Base-by-base conservation (phyloP, 1,284 basidiomycete genomes). In the Cerioporus squamosus region DNA sequence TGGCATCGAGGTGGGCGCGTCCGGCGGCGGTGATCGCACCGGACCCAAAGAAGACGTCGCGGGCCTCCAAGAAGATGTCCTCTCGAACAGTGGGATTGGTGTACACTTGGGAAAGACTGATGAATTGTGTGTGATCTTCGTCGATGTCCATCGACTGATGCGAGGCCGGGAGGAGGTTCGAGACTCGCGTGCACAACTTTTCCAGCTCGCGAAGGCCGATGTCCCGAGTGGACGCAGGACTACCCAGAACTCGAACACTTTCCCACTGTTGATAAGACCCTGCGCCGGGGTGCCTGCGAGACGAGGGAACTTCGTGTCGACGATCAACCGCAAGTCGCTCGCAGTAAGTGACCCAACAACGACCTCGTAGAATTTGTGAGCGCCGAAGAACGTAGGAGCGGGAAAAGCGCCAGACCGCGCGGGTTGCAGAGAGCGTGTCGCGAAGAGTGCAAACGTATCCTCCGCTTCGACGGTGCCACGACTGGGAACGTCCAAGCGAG, bases 31-130 rank as follows among this genome's bases (percentile, higher is more conserved):
- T 88, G 39, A 81, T 76, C 31, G 79, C 71, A 45, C 87, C 86
- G 24, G 83, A 81, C 22, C 94, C 95, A 62, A 98, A 91, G 76
- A 99, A 98, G 24, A 97, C 86, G 72, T 99, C 97, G 24, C 90
- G 83, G 0, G 93, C 94, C 71, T 97, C 94, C 44, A 96, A 80
- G 67, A 92, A 95, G 24, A 97, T 87, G 56, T 97, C 93, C 71
- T 99, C 97, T 55, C 96, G 88, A 10, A 95, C 72, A 0, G 84
- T 76, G 4, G 90, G 86, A 71, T 95, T 94, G n/a, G 87, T 79
- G 66, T 94, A 87, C 10, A 87, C 65, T 2, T 73, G 69, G 12
- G 77, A 71, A 20, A 81, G 74, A 5, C 70, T 43, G 1, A 68
- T 54, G 9, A 65, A 55, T 12, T 69, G 61, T 1, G 72, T 66